Evolutionary conservation across 306 rosid genomes (phyloP).

Genomic region (Vigna hirtella): DNA sequence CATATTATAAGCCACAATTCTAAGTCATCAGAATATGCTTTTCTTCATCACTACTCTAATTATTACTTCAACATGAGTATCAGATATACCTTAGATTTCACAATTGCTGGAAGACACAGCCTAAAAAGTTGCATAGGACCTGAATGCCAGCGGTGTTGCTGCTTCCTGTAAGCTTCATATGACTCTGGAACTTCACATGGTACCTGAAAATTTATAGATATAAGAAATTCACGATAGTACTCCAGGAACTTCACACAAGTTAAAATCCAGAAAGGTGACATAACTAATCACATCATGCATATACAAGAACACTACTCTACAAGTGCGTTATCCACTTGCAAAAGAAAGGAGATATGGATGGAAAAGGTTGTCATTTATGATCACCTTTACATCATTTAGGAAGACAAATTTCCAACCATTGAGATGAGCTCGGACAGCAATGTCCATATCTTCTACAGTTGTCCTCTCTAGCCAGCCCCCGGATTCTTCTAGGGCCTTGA

Average conservation of each 20-base stretch:
- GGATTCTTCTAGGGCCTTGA: conserved; percentile 88
- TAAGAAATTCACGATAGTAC: conserved; percentile 12
- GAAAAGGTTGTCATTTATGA: conserved; percentile 24
- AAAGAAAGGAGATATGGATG: conserved; percentile 31
- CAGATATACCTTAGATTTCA: conserved; percentile 75
- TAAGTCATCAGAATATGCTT: conserved; percentile 18
- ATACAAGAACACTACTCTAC: not conserved
- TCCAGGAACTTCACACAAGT: conserved; percentile 13
- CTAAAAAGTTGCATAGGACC: conserved; percentile 99
- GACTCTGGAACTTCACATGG: conserved; percentile 96
- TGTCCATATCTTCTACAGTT: conserved; percentile 97
- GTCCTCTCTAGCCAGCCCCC: conserved; percentile 99
- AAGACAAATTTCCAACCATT: conserved; percentile 92
- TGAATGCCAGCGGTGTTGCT: conserved; percentile 99
- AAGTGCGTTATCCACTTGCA: conserved; percentile 6
- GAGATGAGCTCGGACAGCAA: conserved; percentile 97
- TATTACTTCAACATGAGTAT: conserved; percentile 33
- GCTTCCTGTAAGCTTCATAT: conserved; percentile 94
- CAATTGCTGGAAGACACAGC: conserved; percentile 84
- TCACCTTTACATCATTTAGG: conserved; percentile 94
- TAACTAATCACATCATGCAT: conserved; percentile 19
- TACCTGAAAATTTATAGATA: conserved; percentile 61
- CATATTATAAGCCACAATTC: conserved; percentile 24
- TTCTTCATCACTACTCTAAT: conserved; percentile 35
- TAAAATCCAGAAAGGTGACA: not conserved